Evolutionary conservation across 495 filamentous ascomycete genomes (phyloP).

Genomic region (Penicillium malachiteum): DNA sequence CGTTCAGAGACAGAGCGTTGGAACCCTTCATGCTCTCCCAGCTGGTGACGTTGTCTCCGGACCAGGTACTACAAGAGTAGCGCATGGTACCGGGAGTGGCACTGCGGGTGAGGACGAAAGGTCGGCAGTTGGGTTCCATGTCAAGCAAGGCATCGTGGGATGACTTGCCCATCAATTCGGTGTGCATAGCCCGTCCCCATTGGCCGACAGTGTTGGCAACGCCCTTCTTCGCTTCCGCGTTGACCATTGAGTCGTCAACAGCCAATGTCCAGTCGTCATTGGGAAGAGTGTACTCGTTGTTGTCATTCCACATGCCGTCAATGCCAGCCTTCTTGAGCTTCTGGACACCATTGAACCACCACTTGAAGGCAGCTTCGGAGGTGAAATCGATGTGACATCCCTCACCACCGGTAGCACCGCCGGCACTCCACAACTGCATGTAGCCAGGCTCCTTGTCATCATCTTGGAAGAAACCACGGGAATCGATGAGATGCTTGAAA

Average conservation of each 20-base stretch:
- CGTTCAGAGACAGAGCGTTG: slow-evolving; percentile 63
- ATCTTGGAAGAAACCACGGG: slow-evolving; percentile 60
- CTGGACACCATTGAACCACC: slow-evolving; percentile 66
- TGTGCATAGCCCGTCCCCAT: slow-evolving; percentile 64
- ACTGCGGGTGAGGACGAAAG: slow-evolving; percentile 66
- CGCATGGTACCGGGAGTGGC: slow-evolving; percentile 67
- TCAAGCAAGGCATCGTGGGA: slow-evolving; percentile 63
- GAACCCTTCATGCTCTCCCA: slow-evolving; percentile 68
- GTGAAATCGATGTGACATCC: slow-evolving; percentile 72
- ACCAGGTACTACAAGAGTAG: slow-evolving; percentile 67
- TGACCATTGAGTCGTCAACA: slow-evolving; percentile 42
- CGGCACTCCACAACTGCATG: slow-evolving; percentile 65
- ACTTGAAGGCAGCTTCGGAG: slow-evolving; percentile 59
- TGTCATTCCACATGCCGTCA: slow-evolving; percentile 75
- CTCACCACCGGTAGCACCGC: slow-evolving; percentile 64
- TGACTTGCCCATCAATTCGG: slow-evolving; percentile 63
- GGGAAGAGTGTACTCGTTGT: slow-evolving; percentile 69
- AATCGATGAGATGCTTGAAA: slow-evolving; percentile 53
- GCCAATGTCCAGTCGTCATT: slow-evolving; percentile 62
- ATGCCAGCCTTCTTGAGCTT: slow-evolving; percentile 59
- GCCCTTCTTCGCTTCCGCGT: slow-evolving; percentile 30
- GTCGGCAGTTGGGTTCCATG: slow-evolving; percentile 52
- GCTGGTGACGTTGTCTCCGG: slow-evolving; percentile 64
- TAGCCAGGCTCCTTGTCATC: slow-evolving; percentile 51
- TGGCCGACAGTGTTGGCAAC: slow-evolving; percentile 47